Base-by-base conservation (phyloP, 2,329 filamentous ascomycete species). In the Monilinia fructigena region DNA sequence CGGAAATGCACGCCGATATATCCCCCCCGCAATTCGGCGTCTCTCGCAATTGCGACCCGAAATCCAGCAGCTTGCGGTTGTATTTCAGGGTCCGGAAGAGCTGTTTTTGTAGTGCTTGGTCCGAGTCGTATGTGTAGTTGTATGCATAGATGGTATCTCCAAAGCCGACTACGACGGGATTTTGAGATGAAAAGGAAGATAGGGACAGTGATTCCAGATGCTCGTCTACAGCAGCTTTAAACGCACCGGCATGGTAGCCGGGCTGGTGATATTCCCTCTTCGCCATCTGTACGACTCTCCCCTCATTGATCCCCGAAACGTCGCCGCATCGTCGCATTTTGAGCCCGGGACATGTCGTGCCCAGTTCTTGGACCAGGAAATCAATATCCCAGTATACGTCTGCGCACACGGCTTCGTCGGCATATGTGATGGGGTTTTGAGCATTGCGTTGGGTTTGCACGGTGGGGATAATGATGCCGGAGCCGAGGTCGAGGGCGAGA, bases 1-100 rank as follows among this genome's bases (percentile, higher is more conserved):
- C 72, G 66, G 8, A 73, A 55, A 69, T 74, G 71, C 14, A 73
- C 59, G 18, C 68, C 71, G 47, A 74, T 70, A n/a, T 65, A 74
- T 3, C 70, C 70, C 40, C 67, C 45, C 2, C 63, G 50, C 20
- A 73, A 40, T 12, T 65, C 45, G 14, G 66, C n/a, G 45, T 62
- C 14, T 70, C 23, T 11, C 60, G 63, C 5, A 73, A 67, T 18
- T 55, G 47, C 8, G 28, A 35, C 12, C 71, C 67, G 6, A 72
- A 40, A 28, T 67, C 50, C 10, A 72, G 63, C 6, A 73, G 47
- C 2, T 53, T 7, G 6, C 58, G 45, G 38, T 72, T 73, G 47
- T 68, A 74, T 26, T 50, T 67, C 20, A 73, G 38, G 6, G 63
- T 55, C 20, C 67, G 70, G 68, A 72, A 73, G 3, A 74, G 60